phyloP scores from a whole-genome alignment of 495 filamentous ascomycete genomes.

The Penicillium alfredii region DNA sequence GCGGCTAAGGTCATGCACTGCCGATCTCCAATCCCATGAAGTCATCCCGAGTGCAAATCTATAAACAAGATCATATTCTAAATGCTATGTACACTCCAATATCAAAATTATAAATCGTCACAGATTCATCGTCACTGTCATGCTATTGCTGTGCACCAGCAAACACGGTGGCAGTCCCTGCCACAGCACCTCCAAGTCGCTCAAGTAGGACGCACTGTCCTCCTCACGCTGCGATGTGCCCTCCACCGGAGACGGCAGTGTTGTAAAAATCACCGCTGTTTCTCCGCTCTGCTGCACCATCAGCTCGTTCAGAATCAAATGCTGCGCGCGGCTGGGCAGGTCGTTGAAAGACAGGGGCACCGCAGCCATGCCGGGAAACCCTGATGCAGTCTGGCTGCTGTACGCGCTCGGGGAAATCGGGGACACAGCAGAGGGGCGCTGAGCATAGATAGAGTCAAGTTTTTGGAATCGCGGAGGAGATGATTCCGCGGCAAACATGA shows the following conservation, averaged over 20 bases:
- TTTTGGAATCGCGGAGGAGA: slow-evolving; percentile 31
- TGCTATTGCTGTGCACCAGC: slow-evolving; percentile 81
- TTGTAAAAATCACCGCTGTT: slow-evolving; percentile 79
- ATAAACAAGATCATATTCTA: slow-evolving; percentile 5
- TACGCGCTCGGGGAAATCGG: slow-evolving; percentile 11
- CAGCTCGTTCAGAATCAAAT: slow-evolving; percentile 80
- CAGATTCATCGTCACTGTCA: slow-evolving; percentile 84
- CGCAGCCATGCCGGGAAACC: slow-evolving; percentile 49
- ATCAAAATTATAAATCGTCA: slow-evolving; percentile 29
- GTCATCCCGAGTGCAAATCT: background rate
- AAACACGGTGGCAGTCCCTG: slow-evolving; percentile 62
- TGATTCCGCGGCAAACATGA: slow-evolving; percentile 64
- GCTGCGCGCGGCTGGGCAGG: slow-evolving; percentile 73
- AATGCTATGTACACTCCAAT: slow-evolving; percentile 8
- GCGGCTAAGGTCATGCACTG: no score
- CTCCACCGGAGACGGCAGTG: slow-evolving; percentile 69
- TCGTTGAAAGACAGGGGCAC: slow-evolving; percentile 78
- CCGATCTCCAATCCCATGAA: slow-evolving; percentile 6
- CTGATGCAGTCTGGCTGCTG: slow-evolving; percentile 30
- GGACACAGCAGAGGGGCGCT: slow-evolving; percentile 21
- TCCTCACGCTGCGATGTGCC: slow-evolving; percentile 65
- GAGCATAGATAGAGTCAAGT: slow-evolving; percentile 52
- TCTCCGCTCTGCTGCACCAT: slow-evolving; percentile 63
- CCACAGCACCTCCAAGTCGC: slow-evolving; percentile 70
- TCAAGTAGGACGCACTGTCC: slow-evolving; percentile 64